Evolutionary conservation across 345 rosid species (phyloP), one percentile per base, ranked within the genome.

Genomic region (Nasturtium officinale): DNA sequence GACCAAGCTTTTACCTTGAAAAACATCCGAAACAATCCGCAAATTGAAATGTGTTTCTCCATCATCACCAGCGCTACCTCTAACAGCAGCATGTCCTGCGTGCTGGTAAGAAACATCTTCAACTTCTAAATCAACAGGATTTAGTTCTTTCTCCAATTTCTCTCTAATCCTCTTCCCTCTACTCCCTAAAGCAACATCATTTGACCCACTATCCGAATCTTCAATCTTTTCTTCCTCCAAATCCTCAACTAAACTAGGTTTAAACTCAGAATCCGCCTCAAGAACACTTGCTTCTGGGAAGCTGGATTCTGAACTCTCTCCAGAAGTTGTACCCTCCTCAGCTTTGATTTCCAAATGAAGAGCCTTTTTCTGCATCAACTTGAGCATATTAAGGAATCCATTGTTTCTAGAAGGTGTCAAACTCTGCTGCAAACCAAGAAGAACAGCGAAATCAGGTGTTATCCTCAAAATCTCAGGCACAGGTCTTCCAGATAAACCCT

Each of bases 321-420:
- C 56, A 37, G 69, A 52, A n/a, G 67, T 78, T 66, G 58, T 16
- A 30, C 62, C 80, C 53, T 78, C 83, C 58, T 81, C 87, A 23
- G 83, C 61, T 65, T 60, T 83, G 30, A 84, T 32, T 21, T 47
- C 73, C 80, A 94, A 65, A 40, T 73, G 79, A 76, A 88, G 78
- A 17, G 96, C 96, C 76, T 91, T 91, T 82, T 81, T 88, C 75
- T 95, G 93, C 98, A 91, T 92, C 85, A 95, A 68, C 82, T 76
- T 92, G 77, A 95, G 74, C 97, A 92, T 90, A 81, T 92, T 95
- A 78, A 92, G 80, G 73, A 95, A 92, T 48, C 98, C 98, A 75
- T 92, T 92, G 82, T 83, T 92, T 84, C 97, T 83, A 3, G 92
- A 87, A 55, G 98, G 92, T 2, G 94, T 82, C 73, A 92, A 74